phyloP scores from a whole-genome alignment of 176 grass and related monocot genomes.

The Olyra latifolia region DNA sequence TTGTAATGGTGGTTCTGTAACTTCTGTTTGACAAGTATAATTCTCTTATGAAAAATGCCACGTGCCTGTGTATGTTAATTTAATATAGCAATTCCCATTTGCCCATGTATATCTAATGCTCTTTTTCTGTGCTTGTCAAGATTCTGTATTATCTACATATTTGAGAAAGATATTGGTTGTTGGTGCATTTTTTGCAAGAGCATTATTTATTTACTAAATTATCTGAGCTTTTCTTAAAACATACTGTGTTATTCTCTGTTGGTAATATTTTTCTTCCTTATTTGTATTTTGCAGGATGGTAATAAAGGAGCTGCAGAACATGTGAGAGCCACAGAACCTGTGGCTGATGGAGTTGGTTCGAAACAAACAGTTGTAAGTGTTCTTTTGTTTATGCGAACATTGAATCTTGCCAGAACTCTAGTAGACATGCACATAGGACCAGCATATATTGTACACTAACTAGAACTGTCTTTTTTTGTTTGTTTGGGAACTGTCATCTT shows the following conservation, averaged over 20 bases:
- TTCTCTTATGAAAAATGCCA: neutral
- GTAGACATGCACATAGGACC: neutral
- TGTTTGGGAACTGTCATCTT: neutral
- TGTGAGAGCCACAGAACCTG: constrained; percentile 31
- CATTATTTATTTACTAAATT: neutral
- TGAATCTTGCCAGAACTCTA: neutral
- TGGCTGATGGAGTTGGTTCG: constrained; percentile 35
- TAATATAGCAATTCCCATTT: neutral
- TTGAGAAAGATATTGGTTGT: neutral
- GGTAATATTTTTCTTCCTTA: neutral
- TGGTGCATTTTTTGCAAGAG: neutral
- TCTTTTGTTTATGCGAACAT: constrained; percentile 20
- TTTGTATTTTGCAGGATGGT: constrained; percentile 37
- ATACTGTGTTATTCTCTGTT: constrained; percentile 1
- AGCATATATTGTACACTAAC: neutral
- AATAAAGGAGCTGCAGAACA: constrained; percentile 27
- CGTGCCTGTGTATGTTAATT: neutral
- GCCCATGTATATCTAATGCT: neutral
- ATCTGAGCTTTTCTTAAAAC: neutral
- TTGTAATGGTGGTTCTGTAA: neutral
- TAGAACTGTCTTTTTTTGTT: neutral
- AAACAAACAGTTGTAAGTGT: constrained; percentile 45
- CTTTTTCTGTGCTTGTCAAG: neutral
- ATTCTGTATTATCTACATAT: neutral
- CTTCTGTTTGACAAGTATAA: neutral